These are phyloP conservation scores for Cyclospora cayetanensis DNA, from an alignment of 169 alveolate genomes.

Conservation along the genomic window DNA sequence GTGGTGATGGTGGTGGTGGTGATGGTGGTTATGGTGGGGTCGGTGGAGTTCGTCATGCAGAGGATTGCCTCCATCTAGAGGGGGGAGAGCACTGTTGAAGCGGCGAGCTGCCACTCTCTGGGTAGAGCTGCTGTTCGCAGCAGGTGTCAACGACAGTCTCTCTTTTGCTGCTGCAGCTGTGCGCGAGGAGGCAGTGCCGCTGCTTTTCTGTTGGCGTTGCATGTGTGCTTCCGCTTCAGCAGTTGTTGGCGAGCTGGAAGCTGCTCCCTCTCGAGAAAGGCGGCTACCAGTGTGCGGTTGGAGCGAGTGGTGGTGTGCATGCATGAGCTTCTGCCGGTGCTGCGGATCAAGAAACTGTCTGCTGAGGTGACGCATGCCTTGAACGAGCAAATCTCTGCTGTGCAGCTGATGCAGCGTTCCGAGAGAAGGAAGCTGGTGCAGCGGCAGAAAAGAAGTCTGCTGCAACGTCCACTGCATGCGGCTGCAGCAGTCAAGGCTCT, in stretches of 20 bases:
- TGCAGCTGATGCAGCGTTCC: slow-evolving; percentile 38
- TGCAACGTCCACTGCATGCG: slow-evolving; percentile 66
- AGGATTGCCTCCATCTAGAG: background rate
- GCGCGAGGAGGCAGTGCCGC: background rate
- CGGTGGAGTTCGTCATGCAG: background rate
- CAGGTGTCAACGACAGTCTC: slow-evolving; percentile 18
- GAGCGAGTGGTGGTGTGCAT: background rate
- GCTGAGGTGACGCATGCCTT: background rate
- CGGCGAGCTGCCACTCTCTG: slow-evolving; percentile 13
- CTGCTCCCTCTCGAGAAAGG: background rate
- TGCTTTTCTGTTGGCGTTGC: background rate
- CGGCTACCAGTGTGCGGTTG: background rate
- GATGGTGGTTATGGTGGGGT: slow-evolving; percentile 15
- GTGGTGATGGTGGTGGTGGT: slow-evolving; percentile 10
- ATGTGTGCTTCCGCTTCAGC: background rate
- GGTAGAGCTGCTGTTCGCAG: slow-evolving; percentile 8
- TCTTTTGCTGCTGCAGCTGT: slow-evolving; percentile 20
- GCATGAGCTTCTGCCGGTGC: background rate
- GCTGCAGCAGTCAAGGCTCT: slow-evolving; percentile 51
- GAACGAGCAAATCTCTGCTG: slow-evolving; percentile 13
- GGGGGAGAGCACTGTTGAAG: slow-evolving; percentile 35
- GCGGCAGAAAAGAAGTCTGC: slow-evolving; percentile 66
- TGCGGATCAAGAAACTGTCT: background rate
- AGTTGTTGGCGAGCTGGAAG: background rate
- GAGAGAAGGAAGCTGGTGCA: slow-evolving; percentile 63